Conservation (phyloP, 2,329 filamentous ascomycete species). For the Fusarium nanum region DNA sequence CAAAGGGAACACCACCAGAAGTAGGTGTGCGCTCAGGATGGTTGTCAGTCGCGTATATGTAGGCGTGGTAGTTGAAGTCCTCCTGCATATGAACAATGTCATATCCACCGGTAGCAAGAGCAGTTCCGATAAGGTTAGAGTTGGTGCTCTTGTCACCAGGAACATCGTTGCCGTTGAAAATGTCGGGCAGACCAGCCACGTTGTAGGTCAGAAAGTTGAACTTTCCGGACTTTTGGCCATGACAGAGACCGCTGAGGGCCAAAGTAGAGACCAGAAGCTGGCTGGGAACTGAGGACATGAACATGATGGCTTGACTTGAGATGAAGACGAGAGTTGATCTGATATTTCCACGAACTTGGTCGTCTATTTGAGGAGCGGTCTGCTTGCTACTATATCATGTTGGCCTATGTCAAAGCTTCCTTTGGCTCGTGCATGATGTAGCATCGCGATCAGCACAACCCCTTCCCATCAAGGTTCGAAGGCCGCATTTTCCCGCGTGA, state of each 20-base stretch:
- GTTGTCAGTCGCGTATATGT: conserved; percentile 69
- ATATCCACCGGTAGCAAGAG: conserved; percentile 67
- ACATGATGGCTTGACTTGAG: conserved; percentile 3
- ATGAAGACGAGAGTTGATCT: background rate
- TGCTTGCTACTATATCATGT: background rate
- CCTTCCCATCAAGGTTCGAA: conserved; percentile 16
- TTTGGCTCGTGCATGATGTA: conserved; percentile 1
- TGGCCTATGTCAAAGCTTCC: background rate
- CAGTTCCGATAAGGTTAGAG: conserved; percentile 65
- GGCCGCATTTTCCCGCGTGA: background rate
- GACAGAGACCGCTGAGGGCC: background rate
- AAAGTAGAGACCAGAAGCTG: conserved; percentile 21
- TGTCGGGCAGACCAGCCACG: conserved; percentile 68
- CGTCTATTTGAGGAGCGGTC: background rate
- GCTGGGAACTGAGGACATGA: conserved; percentile 1
- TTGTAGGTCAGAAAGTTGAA: conserved; percentile 68
- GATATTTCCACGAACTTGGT: background rate
- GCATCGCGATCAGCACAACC: conserved; percentile 23
- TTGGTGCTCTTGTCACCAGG: conserved; percentile 70
- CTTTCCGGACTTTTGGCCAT: conserved; percentile 45
- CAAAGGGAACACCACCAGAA: conserved; percentile 72
- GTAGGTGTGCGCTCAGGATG: conserved; percentile 72
- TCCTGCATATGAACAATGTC: conserved; percentile 75
- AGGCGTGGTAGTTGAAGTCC: conserved; percentile 76
- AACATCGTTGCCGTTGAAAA: conserved; percentile 69